Evolutionary conservation across 176 grass and related monocot genomes (phyloP), one percentile per base, ranked within the genome.

Genomic region (Oryza meridionalis): DNA sequence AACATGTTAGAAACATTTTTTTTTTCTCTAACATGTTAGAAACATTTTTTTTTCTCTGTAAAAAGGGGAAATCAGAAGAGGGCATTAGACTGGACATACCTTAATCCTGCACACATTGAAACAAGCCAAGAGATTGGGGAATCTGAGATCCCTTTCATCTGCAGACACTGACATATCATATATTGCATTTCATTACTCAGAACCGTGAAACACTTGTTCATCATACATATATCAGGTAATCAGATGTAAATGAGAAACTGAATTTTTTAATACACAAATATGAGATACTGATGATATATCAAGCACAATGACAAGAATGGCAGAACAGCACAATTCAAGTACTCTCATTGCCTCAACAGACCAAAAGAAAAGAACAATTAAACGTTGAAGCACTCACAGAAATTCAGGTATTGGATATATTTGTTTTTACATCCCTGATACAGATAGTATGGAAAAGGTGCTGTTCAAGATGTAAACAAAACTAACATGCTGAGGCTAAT

Each of bases 391-490:
- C 17, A 7, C 38, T 47, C 9, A 14, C 7, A 65, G 19, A 51
- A 12, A 71, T 81, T 77, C 66, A 86, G 42, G 32, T 16, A 72
- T 10, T 11, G 31, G 9, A 72, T 15, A 3, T 47, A 40, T 86
- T 77, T 43, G 76, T 62, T 62, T 58, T 77, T 62, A 21, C 19
- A 86, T 29, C n/a, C 21, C 19, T 17, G 70, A 50, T 42, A 69
- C 66, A 90, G 1, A 85, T 1, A 67, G 35, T 77, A 73, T 12
- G 58, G n/a, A 17, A 59, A 35, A 21, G 21, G 55, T 73, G 21
- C 9, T 64, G 11, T 61, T 69, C 5, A 81, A 71, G 33, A 46
- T 44, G 53, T 65, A 82, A 16, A 51, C 11, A 89, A 49, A 69
- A 53, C 19, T 49, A 75, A 31, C 17, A 78, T n/a, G 26, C n/a